phyloP scores from a whole-genome alignment of 2,329 filamentous ascomycete genomes.

The Acephala macrosclerotiorum region DNA sequence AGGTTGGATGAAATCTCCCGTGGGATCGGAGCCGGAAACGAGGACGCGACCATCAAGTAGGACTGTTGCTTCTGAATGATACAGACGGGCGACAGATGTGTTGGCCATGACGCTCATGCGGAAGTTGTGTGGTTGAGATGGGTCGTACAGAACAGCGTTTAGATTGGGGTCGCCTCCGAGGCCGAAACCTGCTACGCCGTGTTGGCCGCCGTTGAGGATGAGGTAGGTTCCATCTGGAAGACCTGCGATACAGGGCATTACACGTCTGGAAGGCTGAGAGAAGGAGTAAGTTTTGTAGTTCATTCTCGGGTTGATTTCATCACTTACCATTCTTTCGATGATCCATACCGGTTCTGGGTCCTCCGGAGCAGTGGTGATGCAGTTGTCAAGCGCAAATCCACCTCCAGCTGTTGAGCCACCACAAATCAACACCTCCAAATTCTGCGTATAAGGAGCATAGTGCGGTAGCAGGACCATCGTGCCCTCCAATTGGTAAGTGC shows the following conservation, averaged over 20 bases:
- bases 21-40: conserved; percentile 61
- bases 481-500: neutral
- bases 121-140: conserved; percentile 57
- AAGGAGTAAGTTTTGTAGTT: too few species aligned
- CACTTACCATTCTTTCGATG: conserved; percentile 17
- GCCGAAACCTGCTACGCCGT: conserved; percentile 69
- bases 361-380: neutral
- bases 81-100: conserved; percentile 68
- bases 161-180: conserved; percentile 64
- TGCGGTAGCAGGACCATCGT: neutral
- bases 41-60: conserved; percentile 71
- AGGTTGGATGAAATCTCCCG: conserved; percentile 58
- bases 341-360: neutral
- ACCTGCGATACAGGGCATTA: conserved; percentile 67
- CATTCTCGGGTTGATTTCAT: neutral
- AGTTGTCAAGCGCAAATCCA: neutral
- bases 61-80: conserved; percentile 69
- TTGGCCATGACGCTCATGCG: conserved; percentile 71
- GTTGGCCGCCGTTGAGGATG: conserved; percentile 66
- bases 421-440: neutral
- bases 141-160: conserved; percentile 69
- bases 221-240: conserved; percentile 71
- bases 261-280: conserved; percentile 67
- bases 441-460: neutral
- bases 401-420: neutral